Base-by-base conservation (phyloP, 139 green algal species). In the Coelastrella sp. region DNA sequence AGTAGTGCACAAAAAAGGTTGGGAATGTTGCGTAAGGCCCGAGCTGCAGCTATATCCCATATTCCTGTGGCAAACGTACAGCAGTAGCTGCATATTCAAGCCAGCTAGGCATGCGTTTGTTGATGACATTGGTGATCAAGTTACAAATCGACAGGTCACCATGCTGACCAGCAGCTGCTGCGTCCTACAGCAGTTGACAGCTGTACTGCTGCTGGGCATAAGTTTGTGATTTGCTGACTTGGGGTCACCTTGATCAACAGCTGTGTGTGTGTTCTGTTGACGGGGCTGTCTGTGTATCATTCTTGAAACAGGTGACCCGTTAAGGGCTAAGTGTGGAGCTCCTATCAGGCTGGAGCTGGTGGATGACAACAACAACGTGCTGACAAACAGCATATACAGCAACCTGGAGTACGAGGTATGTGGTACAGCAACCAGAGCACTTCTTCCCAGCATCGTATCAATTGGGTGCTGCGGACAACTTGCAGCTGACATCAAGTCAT, bases 241-340 rank as follows among this genome's bases (percentile, higher is more conserved):
- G 48, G 17, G 48, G 17, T 57, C 17, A 57, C 13, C 2, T 1
- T n/a, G n/a, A n/a, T n/a, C n/a, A n/a, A n/a, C n/a, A n/a, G n/a
- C n/a, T n/a, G n/a, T n/a, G n/a, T n/a, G n/a, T n/a, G n/a, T n/a
- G 48, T 57, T 57, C 2, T 57, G 48, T 11, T 15, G 17, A 57
- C 17, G 48, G 13, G 13, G 13, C 2, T 15, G 17, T 57, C 13
- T 2, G 1, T 2, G 17, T 23, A 0, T 57, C 48, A 15, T 57
- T 57, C 1, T 15, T 57, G 48, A 23, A 23, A 21, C 53, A 64
- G 92, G 93, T 51, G 94, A 97, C 43, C 25, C 89, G 35, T 89
- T 97, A 69, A 91, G 91, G 63, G 91, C 94, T 23, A 95, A 95
- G 80, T 97, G 94, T 82, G 88, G 92, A 4, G 92, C 92, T 7